Base-by-base conservation (phyloP, 495 filamentous ascomycete species). In the Hypoxylon intermedium region DNA sequence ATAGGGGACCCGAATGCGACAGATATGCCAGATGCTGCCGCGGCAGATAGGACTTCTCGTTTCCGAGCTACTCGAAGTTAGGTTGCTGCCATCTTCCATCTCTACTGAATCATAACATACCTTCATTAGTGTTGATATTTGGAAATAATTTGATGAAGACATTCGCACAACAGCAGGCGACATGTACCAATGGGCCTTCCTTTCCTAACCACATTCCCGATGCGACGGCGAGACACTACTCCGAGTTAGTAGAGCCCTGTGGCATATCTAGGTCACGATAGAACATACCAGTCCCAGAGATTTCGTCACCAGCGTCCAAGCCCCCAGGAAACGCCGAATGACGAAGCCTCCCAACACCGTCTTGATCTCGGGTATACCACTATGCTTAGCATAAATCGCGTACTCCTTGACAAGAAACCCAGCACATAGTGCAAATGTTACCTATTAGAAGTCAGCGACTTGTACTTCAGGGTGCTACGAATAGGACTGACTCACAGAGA, bases 161-260 rank as follows among this genome's bases (percentile, higher is more conserved):
- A 70, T 95, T 98, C 21, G 95, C 93, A 70, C 92, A 97, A 71
- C 94, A 98, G 72, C 94, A 98, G 50, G 95, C 93, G 34, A 98
- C 95, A 74, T 98, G 94, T 0, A 98, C 95, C 28, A 98, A 78
- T 6, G 94, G 94, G 3, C 94, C 94, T 80, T 98, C 94, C 71
- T 98, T 98, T 15, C 94, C 94, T n/a, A 98, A 75, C 94, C 94
- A 98, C 75, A 98, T 83, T 11, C 94, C 95, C 15, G 94, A 98
- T 60, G 92, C 91, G 60, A 97, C 95, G 20, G 94, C 87, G 36
- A 98, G 83, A 73, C 94, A 95, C 90, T 91, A 47, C 5, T 64
- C 13, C 23, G 38, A 64, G 58, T 78, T 60, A 73, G 71, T 45
- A 56, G 12, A 53, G 0, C 15, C 21, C 30, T 33, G 2, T 42